phyloP scores from a whole-genome alignment of 805 yeast genomes.

The Komagataella phaffii region DNA sequence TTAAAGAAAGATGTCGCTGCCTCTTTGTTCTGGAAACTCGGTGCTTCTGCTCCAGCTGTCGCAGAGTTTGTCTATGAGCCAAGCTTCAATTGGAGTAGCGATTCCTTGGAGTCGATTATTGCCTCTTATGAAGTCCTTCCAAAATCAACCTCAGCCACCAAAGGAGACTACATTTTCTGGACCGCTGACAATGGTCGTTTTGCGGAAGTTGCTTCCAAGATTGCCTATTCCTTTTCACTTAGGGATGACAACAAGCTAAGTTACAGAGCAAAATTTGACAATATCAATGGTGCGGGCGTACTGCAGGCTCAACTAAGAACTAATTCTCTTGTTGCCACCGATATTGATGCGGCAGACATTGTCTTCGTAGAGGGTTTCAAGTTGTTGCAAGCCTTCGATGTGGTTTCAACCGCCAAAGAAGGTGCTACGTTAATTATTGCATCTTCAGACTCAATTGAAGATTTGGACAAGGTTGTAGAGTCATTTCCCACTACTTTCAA shows the following conservation, averaged over 20 bases:
- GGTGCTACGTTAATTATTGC: slow-evolving; percentile 43
- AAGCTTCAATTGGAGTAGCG: slow-evolving; percentile 41
- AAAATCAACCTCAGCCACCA: slow-evolving; percentile 24
- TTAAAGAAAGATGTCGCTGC: slow-evolving; percentile 66
- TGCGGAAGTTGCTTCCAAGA: slow-evolving; percentile 41
- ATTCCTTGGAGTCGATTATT: slow-evolving; percentile 35
- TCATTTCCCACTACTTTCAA: slow-evolving; percentile 40
- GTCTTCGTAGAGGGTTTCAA: slow-evolving; percentile 48
- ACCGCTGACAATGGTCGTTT: slow-evolving; percentile 49
- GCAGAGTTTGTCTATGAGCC: slow-evolving; percentile 40
- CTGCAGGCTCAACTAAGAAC: slow-evolving; percentile 51
- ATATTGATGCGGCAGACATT: slow-evolving; percentile 48
- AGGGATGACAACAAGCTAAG: slow-evolving; percentile 37
- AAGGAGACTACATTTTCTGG: slow-evolving; percentile 45
- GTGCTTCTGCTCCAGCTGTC: slow-evolving; percentile 23
- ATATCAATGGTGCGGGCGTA: slow-evolving; percentile 57
- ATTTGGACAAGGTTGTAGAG: slow-evolving; percentile 30
- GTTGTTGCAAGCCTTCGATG: slow-evolving; percentile 44
- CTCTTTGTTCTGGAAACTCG: slow-evolving; percentile 41
- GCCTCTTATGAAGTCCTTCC: slow-evolving; percentile 22
- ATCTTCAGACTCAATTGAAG: slow-evolving; percentile 23
- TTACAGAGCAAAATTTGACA: slow-evolving; percentile 60
- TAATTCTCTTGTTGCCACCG: slow-evolving; percentile 15
- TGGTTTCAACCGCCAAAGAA: slow-evolving; percentile 42
- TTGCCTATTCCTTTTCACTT: slow-evolving; percentile 60